These are phyloP conservation scores for Aspergillus nanangensis DNA, from an alignment of 495 filamentous ascomycete genomes.

Conservation along the genomic window DNA sequence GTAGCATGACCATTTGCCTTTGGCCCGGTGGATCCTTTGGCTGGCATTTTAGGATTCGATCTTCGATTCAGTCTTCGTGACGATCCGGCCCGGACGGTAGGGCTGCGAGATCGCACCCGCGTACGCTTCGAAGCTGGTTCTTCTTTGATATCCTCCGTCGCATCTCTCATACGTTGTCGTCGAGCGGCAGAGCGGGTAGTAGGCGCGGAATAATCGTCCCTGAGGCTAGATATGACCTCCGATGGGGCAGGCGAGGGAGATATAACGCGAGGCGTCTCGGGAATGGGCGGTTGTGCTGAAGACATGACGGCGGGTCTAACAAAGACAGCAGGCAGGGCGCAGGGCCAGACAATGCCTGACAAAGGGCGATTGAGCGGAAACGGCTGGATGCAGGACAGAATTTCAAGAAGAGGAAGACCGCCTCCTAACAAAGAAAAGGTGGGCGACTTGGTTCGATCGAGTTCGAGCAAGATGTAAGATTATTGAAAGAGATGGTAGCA, in stretches of 20 bases:
- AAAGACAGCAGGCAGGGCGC: constrained; percentile 14
- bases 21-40: constrained; percentile 24
- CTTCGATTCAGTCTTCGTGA: constrained; percentile 39
- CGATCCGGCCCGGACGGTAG: constrained; percentile 11
- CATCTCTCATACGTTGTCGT: constrained; percentile 38
- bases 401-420: too few species aligned
- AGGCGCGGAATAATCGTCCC: constrained; percentile 56
- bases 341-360: too few species aligned
- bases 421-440: constrained; percentile 22
- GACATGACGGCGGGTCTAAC: constrained; percentile 45
- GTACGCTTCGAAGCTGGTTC: constrained; percentile 37
- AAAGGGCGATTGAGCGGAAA: too few species aligned
- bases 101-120: constrained; percentile 28
- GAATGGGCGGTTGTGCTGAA: constrained; percentile 40
- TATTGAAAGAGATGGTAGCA: constrained; percentile 9
- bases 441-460: constrained; percentile 11
- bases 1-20: constrained; percentile 34
- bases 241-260: constrained; percentile 66
- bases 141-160: constrained; percentile 37
- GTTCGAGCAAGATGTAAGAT: constrained; percentile 1
- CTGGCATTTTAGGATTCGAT: constrained; percentile 41
- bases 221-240: constrained; percentile 39
- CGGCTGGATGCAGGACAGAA: too few species aligned
- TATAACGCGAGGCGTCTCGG: constrained; percentile 65
- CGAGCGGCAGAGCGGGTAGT: constrained; percentile 60